Conservation (phyloP, 495 filamentous ascomycete species). For the Schizothecium vesticola region DNA sequence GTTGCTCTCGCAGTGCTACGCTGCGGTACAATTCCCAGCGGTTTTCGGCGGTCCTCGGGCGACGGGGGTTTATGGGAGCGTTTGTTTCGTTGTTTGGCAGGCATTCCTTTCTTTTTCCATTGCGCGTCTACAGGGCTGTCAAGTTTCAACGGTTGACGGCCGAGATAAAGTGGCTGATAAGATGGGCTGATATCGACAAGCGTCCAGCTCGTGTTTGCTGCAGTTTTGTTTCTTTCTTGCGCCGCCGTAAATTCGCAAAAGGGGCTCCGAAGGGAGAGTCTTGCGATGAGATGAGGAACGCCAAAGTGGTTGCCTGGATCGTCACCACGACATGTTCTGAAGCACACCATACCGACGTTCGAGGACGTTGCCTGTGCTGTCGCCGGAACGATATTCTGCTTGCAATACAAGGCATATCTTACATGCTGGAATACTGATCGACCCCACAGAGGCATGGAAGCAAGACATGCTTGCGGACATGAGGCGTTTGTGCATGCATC, state of each 20-base stretch:
- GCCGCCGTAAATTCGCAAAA: background rate
- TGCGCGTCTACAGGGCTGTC: background rate
- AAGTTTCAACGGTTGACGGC: background rate
- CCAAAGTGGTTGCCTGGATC: background rate
- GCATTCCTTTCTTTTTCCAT: background rate
- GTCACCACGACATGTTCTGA: background rate
- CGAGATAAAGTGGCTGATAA: constrained; percentile 4
- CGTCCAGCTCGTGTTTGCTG: background rate
- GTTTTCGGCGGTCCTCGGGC: background rate
- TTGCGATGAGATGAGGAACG: background rate
- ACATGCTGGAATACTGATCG: background rate
- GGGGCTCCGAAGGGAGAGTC: background rate
- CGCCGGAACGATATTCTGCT: background rate
- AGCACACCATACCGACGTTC: background rate
- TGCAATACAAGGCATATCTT: background rate
- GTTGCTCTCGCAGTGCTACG: background rate
- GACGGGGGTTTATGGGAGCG: background rate
- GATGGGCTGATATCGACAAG: constrained; percentile 5
- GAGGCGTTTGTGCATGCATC: background rate
- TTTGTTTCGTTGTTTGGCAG: background rate
- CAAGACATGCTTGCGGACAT: background rate
- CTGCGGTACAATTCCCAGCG: background rate
- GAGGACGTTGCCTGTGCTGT: background rate
- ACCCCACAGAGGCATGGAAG: background rate
- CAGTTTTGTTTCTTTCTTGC: background rate